Conservation (phyloP, 176 grass and related monocot genomes). For the Oryza glaberrima region DNA sequence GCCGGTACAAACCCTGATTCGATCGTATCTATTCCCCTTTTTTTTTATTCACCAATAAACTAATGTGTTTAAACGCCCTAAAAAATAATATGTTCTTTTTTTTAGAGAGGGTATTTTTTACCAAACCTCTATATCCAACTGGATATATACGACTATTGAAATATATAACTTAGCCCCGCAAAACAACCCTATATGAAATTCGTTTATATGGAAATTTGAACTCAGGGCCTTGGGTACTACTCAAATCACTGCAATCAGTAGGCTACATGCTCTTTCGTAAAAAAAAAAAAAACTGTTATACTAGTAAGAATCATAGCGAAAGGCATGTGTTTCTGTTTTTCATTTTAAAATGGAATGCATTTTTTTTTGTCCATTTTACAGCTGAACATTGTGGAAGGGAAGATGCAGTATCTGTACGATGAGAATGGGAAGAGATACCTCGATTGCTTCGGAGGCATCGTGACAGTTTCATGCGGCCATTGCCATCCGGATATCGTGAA, state of each 20-base stretch:
- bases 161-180: too few relatives aligned
- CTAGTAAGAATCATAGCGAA: background rate
- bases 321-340: background rate
- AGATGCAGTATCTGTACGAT: constrained; percentile 95
- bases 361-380: constrained; percentile 9
- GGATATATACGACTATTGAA: too few relatives aligned
- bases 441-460: constrained; percentile 90
- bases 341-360: background rate
- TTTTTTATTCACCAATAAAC: background rate
- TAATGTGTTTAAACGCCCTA: background rate
- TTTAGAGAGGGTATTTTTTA: too few relatives aligned
- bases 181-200: too few relatives aligned
- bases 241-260: too few relatives aligned
- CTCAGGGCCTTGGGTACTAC: too few relatives aligned
- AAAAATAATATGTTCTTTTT: too few relatives aligned
- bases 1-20: constrained; percentile 50
- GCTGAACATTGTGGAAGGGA: constrained; percentile 99
- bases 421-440: constrained; percentile 91
- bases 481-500: constrained; percentile 91
- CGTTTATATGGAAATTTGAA: too few relatives aligned
- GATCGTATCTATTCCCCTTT: background rate
- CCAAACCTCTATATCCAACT: too few relatives aligned
- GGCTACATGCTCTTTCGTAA: too few relatives aligned
- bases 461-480: constrained; percentile 97
- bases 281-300: too few relatives aligned